Evolutionary conservation across 129 eudicot species (phyloP), one percentile per base, ranked within the genome.

Genomic region (Daucus carota): DNA sequence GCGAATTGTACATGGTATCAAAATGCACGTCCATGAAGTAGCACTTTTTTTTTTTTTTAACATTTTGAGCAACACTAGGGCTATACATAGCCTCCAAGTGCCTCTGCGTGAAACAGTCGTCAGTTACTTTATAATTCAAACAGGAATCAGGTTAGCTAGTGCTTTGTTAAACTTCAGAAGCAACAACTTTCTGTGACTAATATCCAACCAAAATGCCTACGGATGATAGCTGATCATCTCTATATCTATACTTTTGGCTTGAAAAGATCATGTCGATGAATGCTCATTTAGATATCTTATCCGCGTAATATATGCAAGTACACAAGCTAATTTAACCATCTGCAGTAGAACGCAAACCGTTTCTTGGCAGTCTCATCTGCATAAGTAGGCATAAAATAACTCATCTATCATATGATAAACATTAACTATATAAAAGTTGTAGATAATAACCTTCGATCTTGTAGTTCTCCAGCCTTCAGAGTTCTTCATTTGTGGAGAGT

Each of bases 321-420:
- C 47, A 6, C 6, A 70, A 72, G 77, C 40, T 70, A 70, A 77
- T 20, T 80, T 76, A 90, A 62, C 68, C 45, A 62, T 75, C 76
- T 75, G 81, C 1, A 31, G 75, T 54, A 17, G 81, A 75, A 78
- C 42, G 72, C 60, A 71, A 63, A 22, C 69, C 43, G 78, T 74
- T 90, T 78, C 82, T 93, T 68, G 95, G 97, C 81, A 90, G 79
- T 63, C 87, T 84, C 91, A 91, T 82, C 98, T 90, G 97, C 89
- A 86, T 57, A 73, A 81, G 79, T 69, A 75, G 20, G 9, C 9
- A 24, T 24, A 26, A 17, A n/a, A 43, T n/a, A 13, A n/a, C 38
- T 43, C 46, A 22, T 72, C 34, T 31, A 44, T 42, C 16, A 72
- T 13, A 43, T 68, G 46, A 9, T 72, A 43, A 45, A 45, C 9